Percentiles rank a stretch among this genome's conserved stretches.
These are phyloP conservation scores for Wilcoxina mikolae DNA, from an alignment of 495 filamentous ascomycete genomes.

Conservation along the genomic window DNA sequence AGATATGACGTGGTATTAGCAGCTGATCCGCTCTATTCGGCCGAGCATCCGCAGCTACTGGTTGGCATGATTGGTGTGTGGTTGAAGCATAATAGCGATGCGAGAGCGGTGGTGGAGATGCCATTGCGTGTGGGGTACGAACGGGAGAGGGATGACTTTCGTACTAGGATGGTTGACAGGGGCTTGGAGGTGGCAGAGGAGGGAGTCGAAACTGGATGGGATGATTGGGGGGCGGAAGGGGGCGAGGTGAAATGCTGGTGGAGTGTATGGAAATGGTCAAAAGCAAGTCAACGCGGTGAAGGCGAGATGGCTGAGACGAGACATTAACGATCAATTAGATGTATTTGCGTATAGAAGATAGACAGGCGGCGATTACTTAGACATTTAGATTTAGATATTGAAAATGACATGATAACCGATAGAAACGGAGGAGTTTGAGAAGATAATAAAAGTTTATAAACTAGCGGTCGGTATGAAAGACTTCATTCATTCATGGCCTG, in stretches of 20 bases:
- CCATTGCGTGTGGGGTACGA: conserved; percentile 48
- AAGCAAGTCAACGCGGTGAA: too few relatives aligned
- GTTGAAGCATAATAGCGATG: conserved; percentile 35
- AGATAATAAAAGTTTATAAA: too few relatives aligned
- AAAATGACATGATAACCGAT: too few relatives aligned
- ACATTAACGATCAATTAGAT: too few relatives aligned
- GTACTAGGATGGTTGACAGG: conserved; percentile 36
- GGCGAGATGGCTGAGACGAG: too few relatives aligned
- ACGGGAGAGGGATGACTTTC: conserved; percentile 40
- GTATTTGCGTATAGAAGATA: too few relatives aligned
- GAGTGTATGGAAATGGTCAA: conserved; percentile 23
- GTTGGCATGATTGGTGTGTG: conserved; percentile 42
- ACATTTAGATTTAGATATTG: too few relatives aligned
- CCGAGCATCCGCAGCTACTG: conserved; percentile 48
- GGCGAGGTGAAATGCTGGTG: conserved; percentile 49
- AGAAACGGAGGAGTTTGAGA: too few relatives aligned
- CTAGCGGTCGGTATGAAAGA: too few relatives aligned
- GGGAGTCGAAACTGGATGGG: conserved; percentile 50
- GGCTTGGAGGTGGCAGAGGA: conserved; percentile 43
- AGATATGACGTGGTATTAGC: conserved; percentile 50
- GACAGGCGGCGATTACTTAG: too few relatives aligned
- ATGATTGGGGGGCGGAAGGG: conserved; percentile 51
- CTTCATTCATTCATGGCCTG: too few relatives aligned
- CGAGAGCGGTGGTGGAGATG: conserved; percentile 48
- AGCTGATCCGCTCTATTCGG: conserved; percentile 57